Conservation (phyloP, 179 eudicot species). For the Silene noctiflora region DNA sequence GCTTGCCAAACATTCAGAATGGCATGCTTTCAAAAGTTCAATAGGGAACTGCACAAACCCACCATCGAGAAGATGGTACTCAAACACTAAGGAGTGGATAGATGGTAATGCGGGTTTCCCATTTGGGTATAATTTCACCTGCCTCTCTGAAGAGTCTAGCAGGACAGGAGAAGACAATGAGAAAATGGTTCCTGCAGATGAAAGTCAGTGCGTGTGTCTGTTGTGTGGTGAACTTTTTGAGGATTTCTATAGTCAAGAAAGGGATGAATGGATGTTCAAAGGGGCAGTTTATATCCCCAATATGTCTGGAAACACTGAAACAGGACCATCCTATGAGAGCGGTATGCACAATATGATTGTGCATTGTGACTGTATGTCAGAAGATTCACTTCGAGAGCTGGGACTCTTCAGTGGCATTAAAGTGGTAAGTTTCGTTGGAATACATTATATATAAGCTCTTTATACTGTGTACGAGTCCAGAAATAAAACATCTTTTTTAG, state of each 20-base stretch:
- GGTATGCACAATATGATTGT: constrained; percentile 52
- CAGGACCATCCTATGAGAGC: constrained; percentile 32
- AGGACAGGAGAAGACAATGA: constrained; percentile 32
- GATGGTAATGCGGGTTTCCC: constrained; percentile 41
- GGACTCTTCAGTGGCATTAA: constrained; percentile 43
- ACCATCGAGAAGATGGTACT: constrained; percentile 74
- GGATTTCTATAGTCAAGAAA: constrained; percentile 61
- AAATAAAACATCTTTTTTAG: neutral
- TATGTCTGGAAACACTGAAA: constrained; percentile 31
- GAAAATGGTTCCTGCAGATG: constrained; percentile 85
- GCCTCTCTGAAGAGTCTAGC: constrained; percentile 23
- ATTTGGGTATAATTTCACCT: constrained; percentile 22
- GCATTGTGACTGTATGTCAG: constrained; percentile 66
- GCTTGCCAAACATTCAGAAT: constrained; percentile 75
- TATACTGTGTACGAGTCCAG: neutral
- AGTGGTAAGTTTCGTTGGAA: constrained; percentile 41
- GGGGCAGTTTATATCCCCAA: constrained; percentile 63
- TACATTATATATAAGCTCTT: neutral
- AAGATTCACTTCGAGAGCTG: constrained; percentile 47
- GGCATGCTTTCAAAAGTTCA: constrained; percentile 59
- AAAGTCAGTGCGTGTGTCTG: constrained; percentile 75
- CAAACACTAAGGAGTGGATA: constrained; percentile 53
- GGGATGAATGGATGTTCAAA: constrained; percentile 85
- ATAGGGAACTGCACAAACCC: constrained; percentile 26
- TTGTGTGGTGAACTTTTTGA: constrained; percentile 92